Conservation (phyloP, 1,139 yeast species). For the Hansenula sp. region DNA sequence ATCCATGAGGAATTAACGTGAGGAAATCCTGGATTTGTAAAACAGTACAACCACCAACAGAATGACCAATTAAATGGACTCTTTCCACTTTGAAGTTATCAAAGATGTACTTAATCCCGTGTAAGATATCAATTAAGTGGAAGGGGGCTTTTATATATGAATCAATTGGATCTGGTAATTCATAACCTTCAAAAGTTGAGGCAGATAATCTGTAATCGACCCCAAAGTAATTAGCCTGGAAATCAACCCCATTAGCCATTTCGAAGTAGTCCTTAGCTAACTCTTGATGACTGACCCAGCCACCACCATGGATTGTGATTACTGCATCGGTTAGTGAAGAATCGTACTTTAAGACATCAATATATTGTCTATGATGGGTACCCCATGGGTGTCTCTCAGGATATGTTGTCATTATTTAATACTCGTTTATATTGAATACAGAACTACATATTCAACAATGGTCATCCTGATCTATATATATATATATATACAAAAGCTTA, state of each 20-base stretch:
- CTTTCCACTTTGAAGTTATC: slow-evolving; percentile 21
- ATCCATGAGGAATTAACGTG: background rate
- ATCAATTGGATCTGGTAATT: background rate
- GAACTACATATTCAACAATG: no score
- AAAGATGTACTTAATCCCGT: slow-evolving; percentile 32
- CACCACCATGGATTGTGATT: slow-evolving; percentile 1
- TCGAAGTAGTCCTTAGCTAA: background rate
- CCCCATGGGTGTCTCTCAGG: slow-evolving; percentile 1
- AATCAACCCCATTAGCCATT: background rate
- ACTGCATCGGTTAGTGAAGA: background rate
- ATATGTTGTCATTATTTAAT: background rate
- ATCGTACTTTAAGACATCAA: background rate
- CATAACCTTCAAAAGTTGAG: slow-evolving; percentile 14
- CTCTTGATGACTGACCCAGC: background rate
- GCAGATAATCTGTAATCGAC: slow-evolving; percentile 67
- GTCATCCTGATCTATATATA: no score
- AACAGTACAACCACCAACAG: slow-evolving; percentile 67
- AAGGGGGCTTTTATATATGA: slow-evolving; percentile 57
- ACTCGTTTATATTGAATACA: no score
- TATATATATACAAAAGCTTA: no score
- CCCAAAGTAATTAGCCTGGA: background rate
- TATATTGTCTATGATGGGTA: background rate
- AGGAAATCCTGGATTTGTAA: slow-evolving; percentile 39
- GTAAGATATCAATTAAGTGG: slow-evolving; percentile 49
- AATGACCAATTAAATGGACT: slow-evolving; percentile 55